Conservation (phyloP, 208 protist genomes). For the Leishmania major region DNA sequence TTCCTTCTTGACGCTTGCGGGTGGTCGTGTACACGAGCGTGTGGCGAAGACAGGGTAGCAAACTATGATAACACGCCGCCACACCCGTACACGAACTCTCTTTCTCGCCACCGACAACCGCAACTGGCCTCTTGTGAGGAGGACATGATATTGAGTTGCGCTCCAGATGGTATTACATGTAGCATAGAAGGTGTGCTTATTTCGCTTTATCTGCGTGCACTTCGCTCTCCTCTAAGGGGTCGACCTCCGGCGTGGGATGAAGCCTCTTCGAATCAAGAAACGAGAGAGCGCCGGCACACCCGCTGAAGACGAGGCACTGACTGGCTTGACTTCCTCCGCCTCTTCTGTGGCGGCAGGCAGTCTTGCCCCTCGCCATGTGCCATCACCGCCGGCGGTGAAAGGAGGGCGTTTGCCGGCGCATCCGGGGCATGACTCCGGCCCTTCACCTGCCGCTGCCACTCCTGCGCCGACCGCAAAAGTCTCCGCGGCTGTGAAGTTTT, state of each 20-base stretch:
- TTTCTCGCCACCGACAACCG: neutral
- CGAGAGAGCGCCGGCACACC: constrained; percentile 2
- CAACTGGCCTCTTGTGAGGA: neutral
- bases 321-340: neutral
- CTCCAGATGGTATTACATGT: neutral
- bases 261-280: constrained; percentile 12
- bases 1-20: neutral
- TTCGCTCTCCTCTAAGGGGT: neutral
- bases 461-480: neutral
- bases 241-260: neutral
- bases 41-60: neutral
- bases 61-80: neutral
- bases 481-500: constrained; percentile 29
- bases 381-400: neutral
- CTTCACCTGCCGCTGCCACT: neutral
- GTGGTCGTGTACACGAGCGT: neutral
- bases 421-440: neutral
- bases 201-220: neutral
- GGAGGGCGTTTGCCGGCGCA: neutral
- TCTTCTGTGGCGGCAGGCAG: neutral
- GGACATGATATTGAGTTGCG: neutral
- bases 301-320: neutral
- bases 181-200: neutral
- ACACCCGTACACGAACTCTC: neutral
- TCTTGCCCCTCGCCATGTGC: neutral